Evolutionary conservation across 495 filamentous ascomycete genomes (phyloP), one percentile per base, ranked within the genome.

Genomic region (Margaritispora aquatica): DNA sequence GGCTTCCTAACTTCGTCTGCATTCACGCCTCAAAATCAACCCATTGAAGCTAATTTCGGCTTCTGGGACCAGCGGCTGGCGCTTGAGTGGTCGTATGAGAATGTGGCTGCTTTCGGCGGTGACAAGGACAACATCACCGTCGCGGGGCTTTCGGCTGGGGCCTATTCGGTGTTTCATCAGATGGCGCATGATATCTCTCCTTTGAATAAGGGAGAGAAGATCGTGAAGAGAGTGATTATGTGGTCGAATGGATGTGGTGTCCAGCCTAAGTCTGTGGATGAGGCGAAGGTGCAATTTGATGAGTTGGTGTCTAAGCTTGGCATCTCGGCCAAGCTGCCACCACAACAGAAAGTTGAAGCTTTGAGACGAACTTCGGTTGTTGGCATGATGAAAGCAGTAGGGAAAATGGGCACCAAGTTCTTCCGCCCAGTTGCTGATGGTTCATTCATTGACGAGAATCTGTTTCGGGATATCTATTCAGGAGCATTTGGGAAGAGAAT

Each of bases 21-120:
- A 44, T 52, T 20, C 46, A 7, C 20, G 52, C 21, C 41, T 27
- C 24, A 31, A 36, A 22, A 41, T 8, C 20, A 27, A 8, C 19
- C 29, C 2, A 1, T 5, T 10, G 26, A 23, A n/a, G 57, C 57
- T 1, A 92, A 90, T 60, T 79, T 80, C 1, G 88, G 83, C 0
- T 73, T 90, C 5, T 71, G 79, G 41, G 88, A 91, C 66, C 88
- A 90, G 68, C 74, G 80, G 1, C 74, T 85, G 26, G 88, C 84
- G 11, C 72, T 91, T 15, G 69, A 89, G 59, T 90, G 88, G 88
- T 80, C 89, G 19, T 78, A 87, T 58, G 75, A 83, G 57, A 74
- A 90, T 62, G 88, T 90, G 58, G 69, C 74, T 52, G 72, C 77
- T 2, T 90, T 92, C 61, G 87, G 87, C 3, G 88, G 88, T 13